These are phyloP conservation scores for Diaporthe amygdali DNA, from an alignment of 2,329 filamentous ascomycete genomes.

Conservation along the genomic window DNA sequence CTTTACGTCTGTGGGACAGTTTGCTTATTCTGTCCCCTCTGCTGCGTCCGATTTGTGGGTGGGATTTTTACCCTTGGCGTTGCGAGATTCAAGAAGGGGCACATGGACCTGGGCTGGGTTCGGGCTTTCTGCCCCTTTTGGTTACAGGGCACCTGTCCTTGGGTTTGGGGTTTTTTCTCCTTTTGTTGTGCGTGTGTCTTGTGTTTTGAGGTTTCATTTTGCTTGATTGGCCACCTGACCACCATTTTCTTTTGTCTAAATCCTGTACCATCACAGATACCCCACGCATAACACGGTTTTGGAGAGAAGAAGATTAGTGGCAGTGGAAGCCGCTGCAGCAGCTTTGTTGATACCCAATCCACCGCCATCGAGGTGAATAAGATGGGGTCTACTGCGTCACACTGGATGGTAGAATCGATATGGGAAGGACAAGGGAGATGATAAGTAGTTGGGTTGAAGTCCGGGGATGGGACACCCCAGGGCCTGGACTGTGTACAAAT, in stretches of 20 bases:
- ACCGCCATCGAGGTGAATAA: background rate
- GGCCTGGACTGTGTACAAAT: slow-evolving; percentile 2
- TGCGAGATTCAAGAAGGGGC: slow-evolving; percentile 1
- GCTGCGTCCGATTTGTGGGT: slow-evolving; percentile 2
- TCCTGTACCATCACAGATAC: slow-evolving; percentile 26
- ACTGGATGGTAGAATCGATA: background rate
- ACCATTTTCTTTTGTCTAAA: slow-evolving; percentile 23
- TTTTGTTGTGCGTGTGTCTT: too few relatives aligned
- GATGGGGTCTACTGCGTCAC: background rate
- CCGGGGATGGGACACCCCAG: background rate
- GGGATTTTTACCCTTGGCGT: slow-evolving; percentile 18
- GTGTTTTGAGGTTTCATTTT: background rate
- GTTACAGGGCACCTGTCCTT: background rate
- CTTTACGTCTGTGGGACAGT: background rate
- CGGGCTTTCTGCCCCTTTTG: background rate
- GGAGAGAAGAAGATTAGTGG: slow-evolving; percentile 12
- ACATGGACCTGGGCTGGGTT: slow-evolving; percentile 9
- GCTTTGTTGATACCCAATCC: slow-evolving; percentile 14
- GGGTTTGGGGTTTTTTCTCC: background rate
- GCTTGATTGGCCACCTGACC: background rate
- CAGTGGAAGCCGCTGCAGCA: background rate
- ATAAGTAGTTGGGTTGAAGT: background rate
- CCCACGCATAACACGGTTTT: slow-evolving; percentile 21
- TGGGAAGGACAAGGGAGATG: background rate
- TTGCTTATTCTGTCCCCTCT: background rate